phyloP scores from a whole-genome alignment of 805 yeast species.

The Sugiyamaella boreocaroliniensis region DNA sequence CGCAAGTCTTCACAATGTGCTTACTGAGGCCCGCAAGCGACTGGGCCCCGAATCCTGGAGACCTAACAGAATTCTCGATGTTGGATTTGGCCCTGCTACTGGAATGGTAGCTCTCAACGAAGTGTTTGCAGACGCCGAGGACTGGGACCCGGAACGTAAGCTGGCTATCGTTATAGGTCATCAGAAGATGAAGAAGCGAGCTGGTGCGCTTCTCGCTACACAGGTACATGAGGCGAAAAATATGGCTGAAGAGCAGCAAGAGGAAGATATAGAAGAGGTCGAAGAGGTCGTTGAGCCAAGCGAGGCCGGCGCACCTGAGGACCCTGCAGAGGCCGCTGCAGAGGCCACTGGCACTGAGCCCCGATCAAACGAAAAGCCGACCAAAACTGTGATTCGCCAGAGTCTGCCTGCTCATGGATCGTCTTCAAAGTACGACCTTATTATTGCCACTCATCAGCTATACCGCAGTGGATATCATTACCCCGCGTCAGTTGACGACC shows the following conservation, averaged over 20 bases:
- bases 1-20: slow-evolving; percentile 57
- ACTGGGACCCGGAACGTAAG: slow-evolving; percentile 52
- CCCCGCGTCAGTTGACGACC: slow-evolving; percentile 68
- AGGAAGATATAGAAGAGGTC: neutral
- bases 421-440: slow-evolving; percentile 61
- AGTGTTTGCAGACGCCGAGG: slow-evolving; percentile 48
- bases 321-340: too few species aligned
- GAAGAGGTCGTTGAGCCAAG: neutral
- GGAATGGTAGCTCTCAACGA: slow-evolving; percentile 88
- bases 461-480: slow-evolving; percentile 52
- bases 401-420: slow-evolving; percentile 39
- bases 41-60: slow-evolving; percentile 44
- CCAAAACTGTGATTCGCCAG: slow-evolving; percentile 50
- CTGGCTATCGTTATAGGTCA: slow-evolving; percentile 69
- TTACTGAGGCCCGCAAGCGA: slow-evolving; percentile 58
- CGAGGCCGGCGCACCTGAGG: too few species aligned
- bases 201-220: slow-evolving; percentile 66
- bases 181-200: slow-evolving; percentile 70
- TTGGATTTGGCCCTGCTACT: slow-evolving; percentile 87
- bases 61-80: slow-evolving; percentile 66
- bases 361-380: neutral
- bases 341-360: neutral
- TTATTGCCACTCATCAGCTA: slow-evolving; percentile 76
- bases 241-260: neutral
- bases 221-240: slow-evolving; percentile 35